phyloP scores from a whole-genome alignment of 495 filamentous ascomycete species.

The Lentithecium fluviatile region DNA sequence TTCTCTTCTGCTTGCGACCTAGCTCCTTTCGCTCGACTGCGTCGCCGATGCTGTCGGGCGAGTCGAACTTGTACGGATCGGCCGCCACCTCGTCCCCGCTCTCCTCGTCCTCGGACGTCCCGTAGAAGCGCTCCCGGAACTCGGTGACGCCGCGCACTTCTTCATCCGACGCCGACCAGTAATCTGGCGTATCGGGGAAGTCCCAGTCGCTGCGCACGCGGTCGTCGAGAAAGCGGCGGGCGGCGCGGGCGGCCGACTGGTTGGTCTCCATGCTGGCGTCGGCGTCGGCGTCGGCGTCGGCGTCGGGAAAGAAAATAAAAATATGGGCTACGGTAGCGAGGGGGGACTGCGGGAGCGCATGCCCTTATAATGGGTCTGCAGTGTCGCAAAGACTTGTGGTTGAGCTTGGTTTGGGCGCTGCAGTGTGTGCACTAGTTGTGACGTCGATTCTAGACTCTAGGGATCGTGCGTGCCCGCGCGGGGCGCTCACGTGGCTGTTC shows the following conservation, averaged over 20 bases:
- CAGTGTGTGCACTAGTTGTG: too few relatives aligned
- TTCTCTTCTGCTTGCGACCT: conserved; percentile 58
- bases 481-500: too few relatives aligned
- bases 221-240: conserved; percentile 47
- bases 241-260: conserved; percentile 37
- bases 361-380: neutral
- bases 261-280: conserved; percentile 6
- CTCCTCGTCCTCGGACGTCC: conserved; percentile 31
- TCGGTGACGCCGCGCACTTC: conserved; percentile 41
- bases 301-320: neutral
- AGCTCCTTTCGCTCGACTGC: conserved; percentile 41
- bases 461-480: too few relatives aligned
- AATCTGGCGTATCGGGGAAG: conserved; percentile 41
- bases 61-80: conserved; percentile 63
- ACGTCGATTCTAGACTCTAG: too few relatives aligned
- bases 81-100: conserved; percentile 7
- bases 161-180: conserved; percentile 38
- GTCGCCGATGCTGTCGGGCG: conserved; percentile 58
- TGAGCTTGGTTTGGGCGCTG: too few relatives aligned
- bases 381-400: too few relatives aligned
- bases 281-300: neutral
- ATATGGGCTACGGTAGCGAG: neutral
- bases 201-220: conserved; percentile 61
- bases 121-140: conserved; percentile 46
- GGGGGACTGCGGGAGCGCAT: neutral